Conservation (phyloP, 2,329 filamentous ascomycete genomes). For the Alternaria brassicicola region DNA sequence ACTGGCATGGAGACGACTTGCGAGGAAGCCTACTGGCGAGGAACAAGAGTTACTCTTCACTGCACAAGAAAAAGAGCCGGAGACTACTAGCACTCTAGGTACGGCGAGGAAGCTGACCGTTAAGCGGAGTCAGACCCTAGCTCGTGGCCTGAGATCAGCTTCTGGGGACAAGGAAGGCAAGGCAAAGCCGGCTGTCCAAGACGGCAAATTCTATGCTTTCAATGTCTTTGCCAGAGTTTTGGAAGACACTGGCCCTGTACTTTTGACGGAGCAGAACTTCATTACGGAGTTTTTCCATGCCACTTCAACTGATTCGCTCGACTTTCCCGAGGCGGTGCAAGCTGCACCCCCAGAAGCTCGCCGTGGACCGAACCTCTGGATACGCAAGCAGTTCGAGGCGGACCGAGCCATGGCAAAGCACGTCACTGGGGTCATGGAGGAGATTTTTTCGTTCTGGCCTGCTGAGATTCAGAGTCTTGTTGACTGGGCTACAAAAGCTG, state of each 20-base stretch:
- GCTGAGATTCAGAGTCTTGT: constrained; percentile 78
- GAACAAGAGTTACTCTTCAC: constrained; percentile 89
- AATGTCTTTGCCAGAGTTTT: constrained; percentile 82
- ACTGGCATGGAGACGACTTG: constrained; percentile 78
- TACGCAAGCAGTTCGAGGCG: constrained; percentile 81
- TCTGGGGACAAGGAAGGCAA: constrained; percentile 65
- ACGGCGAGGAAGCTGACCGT: constrained; percentile 90
- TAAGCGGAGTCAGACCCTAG: constrained; percentile 87
- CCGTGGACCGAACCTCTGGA: constrained; percentile 72
- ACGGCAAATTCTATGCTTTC: constrained; percentile 73
- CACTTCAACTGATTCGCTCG: constrained; percentile 77
- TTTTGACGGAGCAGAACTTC: constrained; percentile 96
- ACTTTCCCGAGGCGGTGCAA: constrained; percentile 82
- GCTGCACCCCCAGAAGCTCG: constrained; percentile 70
- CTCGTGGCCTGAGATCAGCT: constrained; percentile 72
- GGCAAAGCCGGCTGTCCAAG: constrained; percentile 62
- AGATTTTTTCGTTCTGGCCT: constrained; percentile 82
- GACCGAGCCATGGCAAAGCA: constrained; percentile 84
- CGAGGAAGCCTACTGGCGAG: constrained; percentile 75
- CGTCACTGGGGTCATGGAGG: constrained; percentile 86
- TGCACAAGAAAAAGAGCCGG: constrained; percentile 84
- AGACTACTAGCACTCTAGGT: constrained; percentile 62
- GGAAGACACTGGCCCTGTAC: constrained; percentile 80
- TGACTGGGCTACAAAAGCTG: constrained; percentile 80
- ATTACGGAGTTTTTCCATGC: constrained; percentile 96